Conservation (phyloP, 306 rosid species). For the Abrus precatorius region DNA sequence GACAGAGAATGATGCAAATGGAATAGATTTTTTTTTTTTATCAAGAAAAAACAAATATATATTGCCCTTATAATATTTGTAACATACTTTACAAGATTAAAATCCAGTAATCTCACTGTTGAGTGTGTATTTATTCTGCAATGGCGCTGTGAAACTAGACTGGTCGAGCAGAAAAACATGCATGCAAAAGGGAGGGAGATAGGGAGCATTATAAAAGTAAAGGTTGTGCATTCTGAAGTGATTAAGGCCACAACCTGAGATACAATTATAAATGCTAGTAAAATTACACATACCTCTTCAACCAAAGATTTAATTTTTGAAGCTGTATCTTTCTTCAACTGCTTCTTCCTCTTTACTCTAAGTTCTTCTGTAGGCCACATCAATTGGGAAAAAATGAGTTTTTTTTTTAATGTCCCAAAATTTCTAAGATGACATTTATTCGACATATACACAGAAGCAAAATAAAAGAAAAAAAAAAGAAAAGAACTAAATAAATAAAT, state of each 20-base stretch:
- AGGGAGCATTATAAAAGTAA: neutral
- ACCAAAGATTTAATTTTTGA: conserved; percentile 82
- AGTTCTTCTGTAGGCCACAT: conserved; percentile 73
- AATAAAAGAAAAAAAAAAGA: neutral
- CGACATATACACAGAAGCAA: neutral
- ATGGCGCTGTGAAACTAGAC: conserved; percentile 7
- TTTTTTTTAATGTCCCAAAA: neutral
- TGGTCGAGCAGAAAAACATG: neutral
- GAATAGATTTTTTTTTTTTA: neutral
- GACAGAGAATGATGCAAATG: neutral
- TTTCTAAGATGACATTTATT: neutral
- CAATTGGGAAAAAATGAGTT: conserved; percentile 40
- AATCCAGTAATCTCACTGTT: neutral
- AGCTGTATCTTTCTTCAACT: conserved; percentile 82
- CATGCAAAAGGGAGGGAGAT: neutral
- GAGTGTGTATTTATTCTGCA: neutral
- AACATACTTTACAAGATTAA: neutral
- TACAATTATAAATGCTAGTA: conserved; percentile 13
- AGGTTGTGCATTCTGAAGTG: neutral
- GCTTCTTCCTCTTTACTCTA: conserved; percentile 77
- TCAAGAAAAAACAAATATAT: neutral
- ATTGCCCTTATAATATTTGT: neutral
- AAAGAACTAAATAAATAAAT: neutral
- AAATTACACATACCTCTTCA: conserved; percentile 67
- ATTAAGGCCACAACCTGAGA: neutral